Conservation (phyloP, 73 alveolate genomes). For the Paramecium caudatum region DNA sequence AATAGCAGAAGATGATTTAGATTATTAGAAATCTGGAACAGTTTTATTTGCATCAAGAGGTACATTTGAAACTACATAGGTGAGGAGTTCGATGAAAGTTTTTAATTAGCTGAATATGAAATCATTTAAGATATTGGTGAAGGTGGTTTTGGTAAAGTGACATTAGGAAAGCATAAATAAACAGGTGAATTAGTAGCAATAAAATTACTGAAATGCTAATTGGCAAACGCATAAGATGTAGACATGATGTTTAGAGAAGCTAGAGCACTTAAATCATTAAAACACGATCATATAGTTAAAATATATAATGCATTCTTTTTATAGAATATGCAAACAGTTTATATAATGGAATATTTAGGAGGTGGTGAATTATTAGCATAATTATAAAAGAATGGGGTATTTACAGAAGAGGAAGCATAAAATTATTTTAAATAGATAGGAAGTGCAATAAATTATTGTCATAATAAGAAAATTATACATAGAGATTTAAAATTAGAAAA, state of each 20-base stretch:
- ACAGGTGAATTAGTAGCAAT: conserved; percentile 78
- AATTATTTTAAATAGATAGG: conserved; percentile 86
- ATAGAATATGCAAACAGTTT: conserved; percentile 69
- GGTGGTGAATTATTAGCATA: conserved; percentile 95
- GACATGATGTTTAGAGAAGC: conserved; percentile 77
- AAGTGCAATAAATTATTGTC: conserved; percentile 92
- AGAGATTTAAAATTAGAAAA: conserved; percentile 97
- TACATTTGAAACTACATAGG: conserved; percentile 28
- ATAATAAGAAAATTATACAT: conserved; percentile 91
- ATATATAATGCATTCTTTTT: conserved; percentile 67
- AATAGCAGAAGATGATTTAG: conserved; percentile 39
- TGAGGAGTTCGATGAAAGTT: conserved; percentile 73
- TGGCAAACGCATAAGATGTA: conserved; percentile 67
- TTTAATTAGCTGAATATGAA: conserved; percentile 76
- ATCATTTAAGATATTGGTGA: conserved; percentile 75
- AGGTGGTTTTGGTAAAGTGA: conserved; percentile 82
- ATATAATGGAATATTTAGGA: conserved; percentile 86
- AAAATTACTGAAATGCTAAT: conserved; percentile 46
- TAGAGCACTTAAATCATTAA: conserved; percentile 69
- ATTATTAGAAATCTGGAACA: conserved; percentile 7
- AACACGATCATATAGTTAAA: conserved; percentile 74
- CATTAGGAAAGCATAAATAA: conserved; percentile 72
- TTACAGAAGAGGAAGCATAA: conserved; percentile 90
- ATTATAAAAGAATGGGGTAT: conserved; percentile 77
- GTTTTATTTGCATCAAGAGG: conserved; percentile 68